Conservation (phyloP, 352 stramenopile genomes). For the Labyrinthula sp. region DNA sequence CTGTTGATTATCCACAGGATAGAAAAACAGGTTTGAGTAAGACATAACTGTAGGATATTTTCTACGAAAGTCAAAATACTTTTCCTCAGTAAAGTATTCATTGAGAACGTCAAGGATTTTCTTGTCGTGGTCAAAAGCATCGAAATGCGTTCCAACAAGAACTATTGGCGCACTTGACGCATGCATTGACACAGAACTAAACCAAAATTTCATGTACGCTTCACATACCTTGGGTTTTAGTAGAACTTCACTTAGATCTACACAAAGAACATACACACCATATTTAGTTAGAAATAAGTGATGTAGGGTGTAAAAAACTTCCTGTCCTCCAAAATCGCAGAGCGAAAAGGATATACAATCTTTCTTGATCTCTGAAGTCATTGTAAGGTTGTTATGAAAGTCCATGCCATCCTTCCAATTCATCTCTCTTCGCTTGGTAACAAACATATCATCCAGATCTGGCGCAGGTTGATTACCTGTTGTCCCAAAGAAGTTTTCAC, state of each 20-base stretch:
- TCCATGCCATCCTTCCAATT: too few species aligned
- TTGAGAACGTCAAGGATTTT: slow-evolving; percentile 11
- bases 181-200: slow-evolving; percentile 18
- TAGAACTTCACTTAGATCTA: slow-evolving; percentile 11
- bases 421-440: too few species aligned
- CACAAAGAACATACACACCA: slow-evolving; percentile 16
- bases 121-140: slow-evolving; percentile 3
- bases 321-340: slow-evolving; percentile 26
- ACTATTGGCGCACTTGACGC: slow-evolving; percentile 4
- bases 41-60: neutral
- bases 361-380: too few species aligned
- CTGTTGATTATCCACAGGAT: slow-evolving; percentile 21
- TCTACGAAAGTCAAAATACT: too few species aligned
- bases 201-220: slow-evolving; percentile 21
- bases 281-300: slow-evolving; percentile 24
- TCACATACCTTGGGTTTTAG: too few species aligned
- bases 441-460: too few species aligned
- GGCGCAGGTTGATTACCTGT: too few species aligned
- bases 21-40: slow-evolving; percentile 7
- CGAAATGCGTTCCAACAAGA: slow-evolving; percentile 14
- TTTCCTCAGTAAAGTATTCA: too few species aligned
- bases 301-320: slow-evolving; percentile 27
- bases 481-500: too few species aligned
- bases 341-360: too few species aligned
- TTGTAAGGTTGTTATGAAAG: too few species aligned